Base-by-base conservation (phyloP, 2,329 filamentous ascomycete species). In the Ascochyta rabiei region DNA sequence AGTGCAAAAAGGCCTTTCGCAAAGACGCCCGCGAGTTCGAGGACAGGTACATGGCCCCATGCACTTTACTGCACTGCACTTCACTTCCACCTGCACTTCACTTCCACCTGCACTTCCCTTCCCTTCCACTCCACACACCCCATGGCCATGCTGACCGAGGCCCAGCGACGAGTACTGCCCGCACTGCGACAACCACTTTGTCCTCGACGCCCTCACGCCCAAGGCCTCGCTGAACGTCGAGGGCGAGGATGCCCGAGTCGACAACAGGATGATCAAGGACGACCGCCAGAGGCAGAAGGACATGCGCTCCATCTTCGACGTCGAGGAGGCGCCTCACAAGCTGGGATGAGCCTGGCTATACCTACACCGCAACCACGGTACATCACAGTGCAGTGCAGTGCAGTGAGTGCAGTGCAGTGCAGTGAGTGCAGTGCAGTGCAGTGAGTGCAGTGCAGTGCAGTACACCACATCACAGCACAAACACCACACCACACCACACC, bases 171-270 rank as follows among this genome's bases (percentile, higher is more conserved):
- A 99, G 76, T 99, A 96, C 82, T 99, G 95, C 81, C 96, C 95
- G 19, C 91, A 97, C 80, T 99, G 95, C 81, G 95, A 99, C 75
- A 99, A 99, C 79, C 96, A 99, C 78, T 99, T 93, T 72, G 89
- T 99, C 34, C 82, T 99, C 61, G 93, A 98, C 4, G 96, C 95
- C 46, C 77, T 89, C 65, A 90, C 89, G 4, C 91, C 95, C 19
- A 90, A 96, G 77, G 85, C 93, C 9, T 84, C 89, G 31, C 79
- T 99, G 46, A 86, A 93, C 63, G 84, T 99, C 46, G 95, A 99
- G 80, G 90, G 93, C 57, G 93, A 96, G 60, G 96, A 99, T 77
- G 87, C 88, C 3, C 83, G 95, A 56, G 84, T 93, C 66, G 91
- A 99, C 76, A 72, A 31, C 61, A 84, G 86, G 56, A 97, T 99